Conservation (phyloP, 768 basidiomycete genomes). For the Gloeophyllum trabeum region DNA sequence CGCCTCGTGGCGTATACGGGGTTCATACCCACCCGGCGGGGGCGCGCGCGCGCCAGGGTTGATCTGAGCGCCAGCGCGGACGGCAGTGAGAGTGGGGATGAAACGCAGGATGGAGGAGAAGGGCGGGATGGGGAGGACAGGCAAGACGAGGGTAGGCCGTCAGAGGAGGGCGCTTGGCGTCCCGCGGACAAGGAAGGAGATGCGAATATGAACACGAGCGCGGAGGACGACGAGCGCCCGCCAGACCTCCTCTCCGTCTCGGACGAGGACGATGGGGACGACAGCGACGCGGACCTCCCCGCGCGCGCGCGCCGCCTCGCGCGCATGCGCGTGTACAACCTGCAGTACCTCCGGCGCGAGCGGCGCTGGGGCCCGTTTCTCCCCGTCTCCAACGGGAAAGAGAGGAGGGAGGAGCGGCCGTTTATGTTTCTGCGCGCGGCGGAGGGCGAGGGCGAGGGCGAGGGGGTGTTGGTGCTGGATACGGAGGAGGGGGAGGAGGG, state of each 20-base stretch:
- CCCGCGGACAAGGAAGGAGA: too few species aligned
- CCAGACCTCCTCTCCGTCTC: not conserved
- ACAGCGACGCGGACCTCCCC: not conserved
- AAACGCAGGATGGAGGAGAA: not conserved
- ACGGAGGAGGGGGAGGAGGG: too few species aligned
- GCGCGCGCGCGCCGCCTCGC: constrained; percentile 19
- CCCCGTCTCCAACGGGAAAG: constrained; percentile 8
- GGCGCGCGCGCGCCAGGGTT: not conserved
- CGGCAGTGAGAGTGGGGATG: not conserved
- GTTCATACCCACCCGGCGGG: not conserved
- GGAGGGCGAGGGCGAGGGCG: too few species aligned
- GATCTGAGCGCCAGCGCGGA: not conserved
- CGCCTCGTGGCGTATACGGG: not conserved
- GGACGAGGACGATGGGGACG: not conserved
- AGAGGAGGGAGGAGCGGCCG: constrained; percentile 1
- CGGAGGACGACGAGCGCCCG: not conserved
- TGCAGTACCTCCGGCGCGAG: constrained; percentile 19
- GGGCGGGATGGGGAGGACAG: too few species aligned
- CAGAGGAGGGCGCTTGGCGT: too few species aligned
- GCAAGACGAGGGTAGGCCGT: too few species aligned
- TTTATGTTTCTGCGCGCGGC: too few species aligned
- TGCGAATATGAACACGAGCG: too few species aligned
- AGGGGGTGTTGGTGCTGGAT: too few species aligned
- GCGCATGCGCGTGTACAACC: constrained; percentile 23
- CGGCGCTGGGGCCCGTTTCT: constrained; percentile 27